A percentile compares a stretch with the other conserved stretches of the same genome.
Conservation (phyloP, 768 basidiomycete genomes). For the Pleurotus giganteus region DNA sequence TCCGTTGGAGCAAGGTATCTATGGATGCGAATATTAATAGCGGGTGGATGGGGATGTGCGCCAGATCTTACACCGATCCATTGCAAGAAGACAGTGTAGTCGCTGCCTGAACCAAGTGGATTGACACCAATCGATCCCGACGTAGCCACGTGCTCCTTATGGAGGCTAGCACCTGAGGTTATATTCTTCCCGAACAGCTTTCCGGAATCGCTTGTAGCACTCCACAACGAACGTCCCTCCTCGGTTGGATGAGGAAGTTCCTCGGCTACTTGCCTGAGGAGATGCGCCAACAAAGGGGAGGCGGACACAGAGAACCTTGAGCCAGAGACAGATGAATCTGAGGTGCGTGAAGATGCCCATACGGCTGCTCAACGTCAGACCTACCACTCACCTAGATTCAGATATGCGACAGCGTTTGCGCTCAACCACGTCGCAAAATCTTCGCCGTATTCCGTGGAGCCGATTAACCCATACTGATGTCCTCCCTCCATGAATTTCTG, state of each 20-base stretch:
- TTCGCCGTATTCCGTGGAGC: conserved; percentile 70
- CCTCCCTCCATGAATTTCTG: conserved; percentile 20
- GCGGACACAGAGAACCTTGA: conserved; percentile 47
- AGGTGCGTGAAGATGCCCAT: neutral
- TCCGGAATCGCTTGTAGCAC: conserved; percentile 49
- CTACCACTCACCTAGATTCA: conserved; percentile 49
- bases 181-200: conserved; percentile 12
- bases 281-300: conserved; percentile 66
- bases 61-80: conserved; percentile 14
- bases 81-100: conserved; percentile 48
- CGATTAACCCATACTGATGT: conserved; percentile 49
- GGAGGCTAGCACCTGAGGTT: conserved; percentile 15
- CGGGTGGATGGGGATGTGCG: conserved; percentile 4
- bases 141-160: conserved; percentile 4
- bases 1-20: conserved; percentile 44
- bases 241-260: conserved; percentile 58
- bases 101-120: conserved; percentile 66
- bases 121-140: conserved; percentile 29
- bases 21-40: neutral
- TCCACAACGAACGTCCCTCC: conserved; percentile 52
- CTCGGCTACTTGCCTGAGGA: conserved; percentile 51
- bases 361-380: neutral
- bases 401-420: conserved; percentile 59
- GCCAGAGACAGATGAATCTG: conserved; percentile 49
- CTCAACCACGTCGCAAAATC: conserved; percentile 67